phyloP scores from a whole-genome alignment of 441 rosid species.

The Gossypium schwendimanii region DNA sequence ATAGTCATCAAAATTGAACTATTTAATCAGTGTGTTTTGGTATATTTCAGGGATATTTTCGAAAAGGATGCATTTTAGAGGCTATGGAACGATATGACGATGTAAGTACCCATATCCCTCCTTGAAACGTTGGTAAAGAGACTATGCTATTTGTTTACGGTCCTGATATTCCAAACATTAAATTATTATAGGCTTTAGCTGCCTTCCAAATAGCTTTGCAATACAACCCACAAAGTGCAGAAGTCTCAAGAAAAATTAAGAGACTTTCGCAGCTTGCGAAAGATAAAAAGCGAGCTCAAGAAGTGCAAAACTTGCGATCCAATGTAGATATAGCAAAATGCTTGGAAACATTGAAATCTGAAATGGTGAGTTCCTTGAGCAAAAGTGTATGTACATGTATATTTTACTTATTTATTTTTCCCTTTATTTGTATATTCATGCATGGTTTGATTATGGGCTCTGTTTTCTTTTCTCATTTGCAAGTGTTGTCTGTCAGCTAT shows the following conservation, averaged over 20 bases:
- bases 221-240: slow-evolving; percentile 73
- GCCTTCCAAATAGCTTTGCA: slow-evolving; percentile 70
- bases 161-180: slow-evolving; percentile 9
- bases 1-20: neutral
- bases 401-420: neutral
- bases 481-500: neutral
- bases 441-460: neutral
- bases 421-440: neutral
- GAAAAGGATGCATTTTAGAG: slow-evolving; percentile 91
- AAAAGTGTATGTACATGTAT: neutral
- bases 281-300: slow-evolving; percentile 77
- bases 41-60: slow-evolving; percentile 66
- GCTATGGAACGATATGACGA: slow-evolving; percentile 90
- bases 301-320: slow-evolving; percentile 70
- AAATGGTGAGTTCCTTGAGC: slow-evolving; percentile 49
- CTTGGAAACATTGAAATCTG: slow-evolving; percentile 63
- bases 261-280: slow-evolving; percentile 63
- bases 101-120: slow-evolving; percentile 32
- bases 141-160: neutral
- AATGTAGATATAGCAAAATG: slow-evolving; percentile 72
- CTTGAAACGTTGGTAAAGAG: neutral
- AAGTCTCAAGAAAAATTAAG: slow-evolving; percentile 81
- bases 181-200: slow-evolving; percentile 54
- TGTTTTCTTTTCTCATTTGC: neutral
- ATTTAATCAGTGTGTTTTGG: slow-evolving; percentile 11